phyloP scores from a whole-genome alignment of 108 stramenopile species.

The Nitzschia sp. region DNA sequence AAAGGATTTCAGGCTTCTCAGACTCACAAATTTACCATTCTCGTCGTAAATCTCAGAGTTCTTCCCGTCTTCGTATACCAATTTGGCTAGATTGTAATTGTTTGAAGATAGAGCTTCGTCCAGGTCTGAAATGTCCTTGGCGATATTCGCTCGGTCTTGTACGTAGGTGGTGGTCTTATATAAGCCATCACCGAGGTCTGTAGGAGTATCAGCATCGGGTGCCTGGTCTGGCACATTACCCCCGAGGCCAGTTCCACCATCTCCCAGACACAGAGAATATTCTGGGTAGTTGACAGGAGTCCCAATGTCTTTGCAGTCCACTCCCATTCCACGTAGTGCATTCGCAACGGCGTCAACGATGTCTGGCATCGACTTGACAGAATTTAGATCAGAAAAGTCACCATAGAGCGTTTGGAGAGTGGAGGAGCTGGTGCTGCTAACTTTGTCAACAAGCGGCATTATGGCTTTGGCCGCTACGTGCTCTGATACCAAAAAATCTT shows the following conservation, averaged over 20 bases:
- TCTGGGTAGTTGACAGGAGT: background rate
- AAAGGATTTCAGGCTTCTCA: constrained; percentile 54
- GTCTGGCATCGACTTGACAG: background rate
- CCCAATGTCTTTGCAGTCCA: constrained; percentile 52
- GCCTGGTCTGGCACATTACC: constrained; percentile 15
- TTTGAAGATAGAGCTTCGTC: constrained; percentile 46
- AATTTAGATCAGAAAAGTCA: constrained; percentile 10
- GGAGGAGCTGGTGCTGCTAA: constrained; percentile 39
- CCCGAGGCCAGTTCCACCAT: background rate
- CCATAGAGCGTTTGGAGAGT: constrained; percentile 24
- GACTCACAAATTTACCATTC: constrained; percentile 50
- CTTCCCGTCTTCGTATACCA: constrained; percentile 60
- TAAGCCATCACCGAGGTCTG: constrained; percentile 59
- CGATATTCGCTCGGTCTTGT: constrained; percentile 68
- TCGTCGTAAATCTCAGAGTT: constrained; percentile 70
- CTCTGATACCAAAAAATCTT: constrained; percentile 38
- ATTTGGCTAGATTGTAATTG: constrained; percentile 42
- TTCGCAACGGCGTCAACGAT: constrained; percentile 38
- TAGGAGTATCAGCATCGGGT: constrained; percentile 48
- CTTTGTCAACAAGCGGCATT: constrained; percentile 51
- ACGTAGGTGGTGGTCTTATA: constrained; percentile 79
- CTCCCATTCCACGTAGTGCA: constrained; percentile 29
- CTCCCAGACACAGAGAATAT: background rate
- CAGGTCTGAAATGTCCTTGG: constrained; percentile 66
- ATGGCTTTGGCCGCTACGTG: constrained; percentile 55